phyloP scores from a whole-genome alignment of 1,139 yeast genomes.

The Martiniozyma asiatica region DNA sequence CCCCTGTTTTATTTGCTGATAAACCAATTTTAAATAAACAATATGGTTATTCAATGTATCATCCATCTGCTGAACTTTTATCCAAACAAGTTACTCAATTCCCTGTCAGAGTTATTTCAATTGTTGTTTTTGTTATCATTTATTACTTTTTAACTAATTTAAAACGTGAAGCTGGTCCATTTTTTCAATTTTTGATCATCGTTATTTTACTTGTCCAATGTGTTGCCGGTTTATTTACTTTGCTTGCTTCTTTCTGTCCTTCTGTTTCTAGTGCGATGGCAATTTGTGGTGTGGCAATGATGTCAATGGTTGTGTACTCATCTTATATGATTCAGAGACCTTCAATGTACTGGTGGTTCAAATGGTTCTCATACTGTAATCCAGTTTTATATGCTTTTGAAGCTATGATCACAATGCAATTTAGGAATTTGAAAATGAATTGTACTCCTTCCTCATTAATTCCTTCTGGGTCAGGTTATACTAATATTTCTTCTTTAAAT shows the following conservation, averaged over 20 bases:
- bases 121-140: conserved; percentile 25
- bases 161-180: conserved; percentile 29
- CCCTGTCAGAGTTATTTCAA: conserved; percentile 25
- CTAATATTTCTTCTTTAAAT: conserved; percentile 22
- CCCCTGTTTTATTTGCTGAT: conserved; percentile 28
- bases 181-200: conserved; percentile 29
- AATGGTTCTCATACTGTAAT: conserved; percentile 45
- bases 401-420: conserved; percentile 38
- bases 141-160: conserved; percentile 31
- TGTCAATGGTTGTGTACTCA: conserved; percentile 37
- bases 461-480: conserved; percentile 41
- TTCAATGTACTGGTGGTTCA: conserved; percentile 51
- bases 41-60: conserved; percentile 29
- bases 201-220: conserved; percentile 29
- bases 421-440: conserved; percentile 39
- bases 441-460: conserved; percentile 30
- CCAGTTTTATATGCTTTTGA: conserved; percentile 48
- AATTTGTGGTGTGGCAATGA: conserved; percentile 33
- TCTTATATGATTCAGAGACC: conserved; percentile 47
- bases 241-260: conserved; percentile 35
- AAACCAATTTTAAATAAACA: conserved; percentile 33
- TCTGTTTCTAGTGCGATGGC: conserved; percentile 38
- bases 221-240: conserved; percentile 33
- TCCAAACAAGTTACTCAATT: conserved; percentile 29
- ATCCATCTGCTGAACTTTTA: conserved; percentile 34